Percentiles rank a stretch among this genome's conserved stretches.
Conservation (phyloP, 2,329 filamentous ascomycete species). For the Aspergillus cejpii region DNA sequence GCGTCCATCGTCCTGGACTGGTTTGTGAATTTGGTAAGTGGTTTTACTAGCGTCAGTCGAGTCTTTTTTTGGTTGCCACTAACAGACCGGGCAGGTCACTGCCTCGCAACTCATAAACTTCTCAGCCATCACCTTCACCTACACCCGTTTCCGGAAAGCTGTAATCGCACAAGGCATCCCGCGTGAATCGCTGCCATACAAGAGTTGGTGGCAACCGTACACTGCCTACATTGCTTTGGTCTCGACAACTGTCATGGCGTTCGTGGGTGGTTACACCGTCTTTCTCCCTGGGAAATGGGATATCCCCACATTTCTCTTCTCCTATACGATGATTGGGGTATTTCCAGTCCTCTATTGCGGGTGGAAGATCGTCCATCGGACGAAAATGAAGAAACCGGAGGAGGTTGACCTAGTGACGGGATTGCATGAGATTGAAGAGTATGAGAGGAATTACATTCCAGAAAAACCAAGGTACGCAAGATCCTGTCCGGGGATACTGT, state of each 20-base stretch:
- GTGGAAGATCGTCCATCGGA: slow-evolving; percentile 65
- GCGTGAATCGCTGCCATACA: slow-evolving; percentile 63
- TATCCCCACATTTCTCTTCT: slow-evolving; percentile 65
- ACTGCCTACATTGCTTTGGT: slow-evolving; percentile 60
- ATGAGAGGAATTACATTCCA: slow-evolving; percentile 55
- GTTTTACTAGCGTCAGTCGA: too few species aligned
- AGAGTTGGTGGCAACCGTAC: slow-evolving; percentile 62
- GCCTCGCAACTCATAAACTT: slow-evolving; percentile 71
- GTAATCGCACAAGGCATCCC: slow-evolving; percentile 62
- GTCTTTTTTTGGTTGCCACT: too few species aligned
- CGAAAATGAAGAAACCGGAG: slow-evolving; percentile 49
- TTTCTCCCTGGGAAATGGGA: slow-evolving; percentile 66
- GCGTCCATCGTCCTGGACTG: slow-evolving; percentile 63
- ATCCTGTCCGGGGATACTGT: background rate
- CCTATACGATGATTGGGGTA: slow-evolving; percentile 66
- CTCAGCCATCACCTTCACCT: slow-evolving; percentile 62
- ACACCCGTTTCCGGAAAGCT: slow-evolving; percentile 65
- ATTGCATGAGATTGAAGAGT: slow-evolving; percentile 61
- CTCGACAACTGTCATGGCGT: slow-evolving; percentile 62
- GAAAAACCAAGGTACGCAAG: slow-evolving; percentile 47
- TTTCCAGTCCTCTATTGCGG: slow-evolving; percentile 63
- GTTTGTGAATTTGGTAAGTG: slow-evolving; percentile 58
- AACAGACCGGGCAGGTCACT: slow-evolving; percentile 47
- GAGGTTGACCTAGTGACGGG: slow-evolving; percentile 60
- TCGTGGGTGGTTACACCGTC: slow-evolving; percentile 69